Conservation (phyloP, 1,284 basidiomycete species). For the Microbotryomycetes sp. region DNA sequence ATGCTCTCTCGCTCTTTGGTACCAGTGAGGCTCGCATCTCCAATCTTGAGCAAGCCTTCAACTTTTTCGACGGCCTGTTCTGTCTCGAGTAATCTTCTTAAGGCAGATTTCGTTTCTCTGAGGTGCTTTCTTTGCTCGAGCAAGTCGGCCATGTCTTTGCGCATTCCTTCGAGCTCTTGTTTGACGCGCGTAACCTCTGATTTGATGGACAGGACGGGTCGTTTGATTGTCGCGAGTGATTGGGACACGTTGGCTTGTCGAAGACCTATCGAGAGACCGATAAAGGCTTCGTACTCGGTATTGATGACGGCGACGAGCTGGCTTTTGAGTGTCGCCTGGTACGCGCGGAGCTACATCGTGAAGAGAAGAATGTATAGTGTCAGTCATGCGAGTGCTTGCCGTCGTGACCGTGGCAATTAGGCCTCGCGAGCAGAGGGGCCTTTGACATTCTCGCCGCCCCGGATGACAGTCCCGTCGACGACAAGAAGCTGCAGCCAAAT, state of each 20-base stretch:
- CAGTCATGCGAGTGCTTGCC: too few relatives aligned
- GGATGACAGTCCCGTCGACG: background rate
- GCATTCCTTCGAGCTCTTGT: conserved; percentile 44
- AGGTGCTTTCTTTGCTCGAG: conserved; percentile 63
- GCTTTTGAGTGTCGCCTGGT: conserved; percentile 73
- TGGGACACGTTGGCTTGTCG: conserved; percentile 24
- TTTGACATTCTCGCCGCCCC: background rate
- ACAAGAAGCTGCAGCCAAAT: too few relatives aligned
- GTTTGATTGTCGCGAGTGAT: conserved; percentile 23
- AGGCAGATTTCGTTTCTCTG: conserved; percentile 68
- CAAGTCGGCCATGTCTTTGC: conserved; percentile 67
- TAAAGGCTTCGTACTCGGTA: conserved; percentile 95
- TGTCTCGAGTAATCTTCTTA: conserved; percentile 31
- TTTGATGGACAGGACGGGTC: conserved; percentile 46
- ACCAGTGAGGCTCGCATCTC: background rate
- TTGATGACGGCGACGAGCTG: conserved; percentile 93
- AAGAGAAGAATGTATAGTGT: background rate
- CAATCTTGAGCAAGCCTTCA: conserved; percentile 30
- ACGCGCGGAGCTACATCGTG: conserved; percentile 62
- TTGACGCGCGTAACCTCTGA: conserved; percentile 56
- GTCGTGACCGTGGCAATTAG: too few relatives aligned
- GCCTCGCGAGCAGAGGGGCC: too few relatives aligned
- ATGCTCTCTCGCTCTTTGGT: background rate
- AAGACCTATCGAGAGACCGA: conserved; percentile 54
- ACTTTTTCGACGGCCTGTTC: conserved; percentile 35